phyloP scores from a whole-genome alignment of 768 basidiomycete genomes.

The Panaeolus cyanescens region DNA sequence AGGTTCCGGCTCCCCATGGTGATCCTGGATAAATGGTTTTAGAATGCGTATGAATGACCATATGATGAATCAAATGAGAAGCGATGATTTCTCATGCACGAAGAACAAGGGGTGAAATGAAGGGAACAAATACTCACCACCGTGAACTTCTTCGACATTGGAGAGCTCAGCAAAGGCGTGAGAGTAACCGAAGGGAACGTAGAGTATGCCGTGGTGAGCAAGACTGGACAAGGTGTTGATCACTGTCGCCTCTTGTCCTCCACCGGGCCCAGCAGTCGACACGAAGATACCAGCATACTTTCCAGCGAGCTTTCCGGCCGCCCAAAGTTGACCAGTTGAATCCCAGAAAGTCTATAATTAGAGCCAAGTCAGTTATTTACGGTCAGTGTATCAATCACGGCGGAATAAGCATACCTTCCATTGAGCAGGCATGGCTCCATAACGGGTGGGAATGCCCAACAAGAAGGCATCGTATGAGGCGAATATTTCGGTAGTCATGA shows the following conservation, averaged over 20 bases:
- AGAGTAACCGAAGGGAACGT: slow-evolving; percentile 40
- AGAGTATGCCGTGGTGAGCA: slow-evolving; percentile 59
- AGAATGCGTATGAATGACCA: slow-evolving; percentile 4
- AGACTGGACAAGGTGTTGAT: slow-evolving; percentile 51
- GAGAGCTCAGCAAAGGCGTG: slow-evolving; percentile 28
- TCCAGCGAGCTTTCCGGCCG: slow-evolving; percentile 53
- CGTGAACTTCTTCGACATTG: slow-evolving; percentile 51
- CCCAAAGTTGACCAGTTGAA: slow-evolving; percentile 66
- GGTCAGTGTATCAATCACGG: background rate
- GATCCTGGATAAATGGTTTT: slow-evolving; percentile 45
- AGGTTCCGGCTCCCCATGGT: slow-evolving; percentile 77
- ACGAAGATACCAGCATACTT: slow-evolving; percentile 75
- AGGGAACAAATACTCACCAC: slow-evolving; percentile 44
- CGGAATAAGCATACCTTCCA: slow-evolving; percentile 54
- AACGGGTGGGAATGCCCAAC: slow-evolving; percentile 80
- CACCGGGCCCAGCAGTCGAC: slow-evolving; percentile 64
- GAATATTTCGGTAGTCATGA: slow-evolving; percentile 58
- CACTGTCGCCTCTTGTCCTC: slow-evolving; percentile 67
- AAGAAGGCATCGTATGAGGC: slow-evolving; percentile 69
- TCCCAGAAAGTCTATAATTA: slow-evolving; percentile 73
- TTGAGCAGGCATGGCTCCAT: slow-evolving; percentile 78
- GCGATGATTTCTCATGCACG: background rate
- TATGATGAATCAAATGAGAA: background rate
- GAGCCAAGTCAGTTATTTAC: background rate
- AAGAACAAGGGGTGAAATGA: background rate